These are phyloP conservation scores for Hyphochytrium catenoides DNA, from an alignment of 352 stramenopile genomes.

Conservation along the genomic window DNA sequence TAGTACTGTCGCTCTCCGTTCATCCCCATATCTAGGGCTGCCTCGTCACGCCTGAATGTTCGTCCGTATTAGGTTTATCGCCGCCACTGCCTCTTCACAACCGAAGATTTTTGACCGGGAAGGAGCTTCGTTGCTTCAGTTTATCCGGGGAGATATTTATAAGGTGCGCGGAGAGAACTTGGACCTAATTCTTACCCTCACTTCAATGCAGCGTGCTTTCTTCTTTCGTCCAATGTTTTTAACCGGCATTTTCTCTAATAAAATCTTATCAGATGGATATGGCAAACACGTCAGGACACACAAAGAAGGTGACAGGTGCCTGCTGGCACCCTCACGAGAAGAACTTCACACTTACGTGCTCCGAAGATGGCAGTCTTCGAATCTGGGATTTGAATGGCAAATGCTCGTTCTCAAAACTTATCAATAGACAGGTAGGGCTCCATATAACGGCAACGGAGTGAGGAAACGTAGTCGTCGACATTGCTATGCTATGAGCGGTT, in stretches of 20 bases:
- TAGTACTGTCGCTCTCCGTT: too few species aligned
- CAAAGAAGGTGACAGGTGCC: constrained; percentile 32
- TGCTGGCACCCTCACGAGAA: constrained; percentile 33
- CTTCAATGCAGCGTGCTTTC: too few species aligned
- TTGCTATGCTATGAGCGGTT: too few species aligned
- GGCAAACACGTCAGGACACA: constrained; percentile 51
- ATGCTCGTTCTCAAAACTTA: constrained; percentile 35
- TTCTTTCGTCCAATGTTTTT: too few species aligned
- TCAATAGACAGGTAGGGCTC: too few species aligned
- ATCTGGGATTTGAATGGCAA: constrained; percentile 43
- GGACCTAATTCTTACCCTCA: too few species aligned
- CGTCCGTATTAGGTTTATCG: constrained; percentile 13
- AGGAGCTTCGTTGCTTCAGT: constrained; percentile 45
- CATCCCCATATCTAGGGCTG: too few species aligned
- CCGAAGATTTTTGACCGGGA: constrained; percentile 44
- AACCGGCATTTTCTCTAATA: too few species aligned
- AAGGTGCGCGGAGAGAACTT: too few species aligned
- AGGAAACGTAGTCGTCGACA: too few species aligned
- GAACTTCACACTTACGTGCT: constrained; percentile 49
- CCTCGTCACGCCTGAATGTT: too few species aligned
- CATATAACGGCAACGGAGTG: too few species aligned
- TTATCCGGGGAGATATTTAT: constrained; percentile 59
- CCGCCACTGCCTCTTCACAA: constrained; percentile 34
- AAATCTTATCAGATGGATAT: constrained; percentile 63
- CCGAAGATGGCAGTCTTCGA: constrained; percentile 42